Base-by-base conservation (phyloP, 495 filamentous ascomycete genomes). In the Tuber melanosporum region DNA sequence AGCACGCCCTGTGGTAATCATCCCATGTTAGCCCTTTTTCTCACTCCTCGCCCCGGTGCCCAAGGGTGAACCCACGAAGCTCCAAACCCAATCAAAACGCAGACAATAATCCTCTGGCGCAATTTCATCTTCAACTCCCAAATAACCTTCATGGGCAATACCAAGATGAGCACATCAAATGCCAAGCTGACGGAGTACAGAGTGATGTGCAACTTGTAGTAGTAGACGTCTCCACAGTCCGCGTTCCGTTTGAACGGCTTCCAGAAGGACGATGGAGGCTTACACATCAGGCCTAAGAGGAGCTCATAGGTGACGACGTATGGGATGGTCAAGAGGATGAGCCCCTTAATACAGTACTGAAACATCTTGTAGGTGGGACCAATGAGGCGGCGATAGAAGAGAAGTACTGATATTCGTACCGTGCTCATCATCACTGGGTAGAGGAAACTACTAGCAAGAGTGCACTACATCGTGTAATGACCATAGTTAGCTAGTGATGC, bases 361-460 rank as follows among this genome's bases (percentile, higher is more conserved):
- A 39, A 26, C 0, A 12, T 5, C 20, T 39, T 26, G 42, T 15
- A 22, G 36, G 70, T 71, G 10, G 19, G 42, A 0, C 45, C 72
- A 32, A 73, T 0, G 26, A 73, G 72, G 6, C 72, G 72, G 9
- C 72, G 72, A 6, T 73, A 73, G 72, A 73, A 73, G 41, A 49
- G 42, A 44, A 71, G 70, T 4, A 71, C 39, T 9, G 70, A 71
- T 19, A 71, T 39, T 10, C 70, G 70, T 20, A 71, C 70, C 10
- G 70, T 14, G 22, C 39, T 41, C 70, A 44, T 41, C 43, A 44
- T 41, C n/a, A 9, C 36, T 14, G 70, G 70, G 26, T 71, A 71
- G 9, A 71, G 36, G 70, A 71, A 71, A 44, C 39, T 71, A 36
- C 43, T 41, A 3, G 43, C 43, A 0, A 71, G 20, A 20, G 70